These are phyloP conservation scores for Circinella minor DNA, from an alignment of 371 early-diverging fungal genomes.

Conservation along the genomic window DNA sequence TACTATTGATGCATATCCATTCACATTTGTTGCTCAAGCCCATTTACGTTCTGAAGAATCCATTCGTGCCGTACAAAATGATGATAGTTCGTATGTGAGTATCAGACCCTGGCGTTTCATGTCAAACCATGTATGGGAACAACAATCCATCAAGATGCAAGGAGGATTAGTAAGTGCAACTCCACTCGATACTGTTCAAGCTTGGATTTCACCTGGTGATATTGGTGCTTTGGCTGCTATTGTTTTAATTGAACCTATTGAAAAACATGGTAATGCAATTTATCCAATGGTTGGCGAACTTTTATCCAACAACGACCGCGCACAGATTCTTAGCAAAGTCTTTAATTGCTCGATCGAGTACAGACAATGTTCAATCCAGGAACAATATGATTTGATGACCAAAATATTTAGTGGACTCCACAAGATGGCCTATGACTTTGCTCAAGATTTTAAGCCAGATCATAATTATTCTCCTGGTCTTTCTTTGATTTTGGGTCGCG, in stretches of 20 bases:
- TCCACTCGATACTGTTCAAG: constrained; percentile 9
- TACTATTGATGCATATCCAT: neutral
- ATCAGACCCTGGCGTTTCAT: constrained; percentile 43
- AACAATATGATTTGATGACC: constrained; percentile 12
- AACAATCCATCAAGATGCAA: neutral
- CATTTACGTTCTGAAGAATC: neutral
- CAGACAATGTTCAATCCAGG: constrained; percentile 6
- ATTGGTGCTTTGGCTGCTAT: constrained; percentile 19
- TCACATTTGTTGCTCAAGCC: neutral
- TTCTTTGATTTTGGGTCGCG: constrained; percentile 17
- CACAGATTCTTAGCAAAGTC: constrained; percentile 11
- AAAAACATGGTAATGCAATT: constrained; percentile 23
- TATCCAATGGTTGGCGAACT: constrained; percentile 22
- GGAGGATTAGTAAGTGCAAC: constrained; percentile 1
- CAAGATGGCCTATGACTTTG: constrained; percentile 3
- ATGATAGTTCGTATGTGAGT: constrained; percentile 18
- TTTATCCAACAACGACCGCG: constrained; percentile 12
- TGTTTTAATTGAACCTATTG: constrained; percentile 20
- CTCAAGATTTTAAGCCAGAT: neutral
- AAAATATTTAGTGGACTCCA: neutral
- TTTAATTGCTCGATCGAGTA: constrained; percentile 14
- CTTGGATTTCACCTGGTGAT: constrained; percentile 25
- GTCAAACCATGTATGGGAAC: constrained; percentile 22
- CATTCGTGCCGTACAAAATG: neutral
- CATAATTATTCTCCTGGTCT: constrained; percentile 8